Percentiles rank a stretch among this genome's conserved stretches.
phyloP scores from a whole-genome alignment of 306 rosid species.

The Prosopis cineraria region DNA sequence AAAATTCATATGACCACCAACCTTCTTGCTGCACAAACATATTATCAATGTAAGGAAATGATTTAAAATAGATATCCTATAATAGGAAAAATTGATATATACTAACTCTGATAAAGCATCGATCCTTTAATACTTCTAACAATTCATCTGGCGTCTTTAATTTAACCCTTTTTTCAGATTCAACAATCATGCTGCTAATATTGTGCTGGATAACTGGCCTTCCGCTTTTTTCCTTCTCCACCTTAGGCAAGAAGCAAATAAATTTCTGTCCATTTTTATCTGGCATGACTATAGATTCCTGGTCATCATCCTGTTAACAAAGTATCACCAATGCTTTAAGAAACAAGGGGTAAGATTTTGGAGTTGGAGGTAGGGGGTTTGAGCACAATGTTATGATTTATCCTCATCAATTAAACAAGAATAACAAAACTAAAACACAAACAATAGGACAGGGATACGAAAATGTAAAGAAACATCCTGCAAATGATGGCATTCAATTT shows the following conservation, averaged over 20 bases:
- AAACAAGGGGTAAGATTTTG: not conserved
- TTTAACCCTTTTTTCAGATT: conserved; percentile 73
- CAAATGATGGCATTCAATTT: not conserved
- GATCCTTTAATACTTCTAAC: conserved; percentile 79
- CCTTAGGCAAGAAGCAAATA: conserved; percentile 86
- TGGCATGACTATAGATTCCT: conserved; percentile 79
- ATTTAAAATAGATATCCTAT: conserved; percentile 9
- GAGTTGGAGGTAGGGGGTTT: not conserved
- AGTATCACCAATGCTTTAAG: conserved; percentile 3
- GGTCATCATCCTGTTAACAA: conserved; percentile 73
- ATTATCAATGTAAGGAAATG: conserved; percentile 31
- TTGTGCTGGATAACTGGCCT: conserved; percentile 66
- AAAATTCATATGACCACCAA: conserved; percentile 99
- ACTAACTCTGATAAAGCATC: conserved; percentile 76
- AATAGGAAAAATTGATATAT: conserved; percentile 14
- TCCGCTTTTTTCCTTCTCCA: conserved; percentile 74
- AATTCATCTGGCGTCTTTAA: conserved; percentile 95
- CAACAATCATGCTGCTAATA: conserved; percentile 82
- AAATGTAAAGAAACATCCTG: not conserved
- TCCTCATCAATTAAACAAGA: not conserved
- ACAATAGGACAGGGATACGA: not conserved
- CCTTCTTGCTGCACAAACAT: conserved; percentile 86
- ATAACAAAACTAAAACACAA: not conserved
- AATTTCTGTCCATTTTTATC: conserved; percentile 70
- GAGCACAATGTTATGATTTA: not conserved